Evolutionary conservation across 768 basidiomycete species (phyloP).

Genomic region (Tricholoma flavovirens): DNA sequence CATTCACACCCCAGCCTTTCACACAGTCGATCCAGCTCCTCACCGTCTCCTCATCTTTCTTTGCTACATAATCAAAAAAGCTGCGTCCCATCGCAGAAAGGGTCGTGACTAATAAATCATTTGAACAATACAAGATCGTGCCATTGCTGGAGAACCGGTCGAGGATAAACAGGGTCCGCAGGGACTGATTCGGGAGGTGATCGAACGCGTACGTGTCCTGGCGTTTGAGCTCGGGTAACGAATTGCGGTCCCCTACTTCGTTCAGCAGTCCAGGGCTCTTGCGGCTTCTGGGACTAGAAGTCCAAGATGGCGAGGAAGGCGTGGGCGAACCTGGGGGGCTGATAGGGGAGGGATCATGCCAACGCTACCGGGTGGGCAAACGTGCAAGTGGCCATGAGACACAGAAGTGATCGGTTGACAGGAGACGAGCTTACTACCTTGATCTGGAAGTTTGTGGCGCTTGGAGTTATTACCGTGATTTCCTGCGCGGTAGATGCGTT

Average conservation of each 20-base stretch:
- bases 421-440: constrained; percentile 39
- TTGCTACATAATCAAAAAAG: constrained; percentile 72
- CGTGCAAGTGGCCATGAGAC: not conserved
- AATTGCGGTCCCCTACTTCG: constrained; percentile 13
- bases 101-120: constrained; percentile 59
- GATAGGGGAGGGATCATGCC: constrained; percentile 65
- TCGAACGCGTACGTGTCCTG: constrained; percentile 43
- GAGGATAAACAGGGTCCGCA: constrained; percentile 75
- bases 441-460: constrained; percentile 46
- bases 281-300: constrained; percentile 14
- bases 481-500: constrained; percentile 82
- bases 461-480: constrained; percentile 66
- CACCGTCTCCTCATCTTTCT: constrained; percentile 59
- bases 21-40: constrained; percentile 71
- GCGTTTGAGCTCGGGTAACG: constrained; percentile 16
- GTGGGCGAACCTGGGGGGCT: constrained; percentile 40
- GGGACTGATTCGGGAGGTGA: constrained; percentile 63
- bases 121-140: constrained; percentile 66
- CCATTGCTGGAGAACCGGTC: constrained; percentile 68
- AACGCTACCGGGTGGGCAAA: constrained; percentile 49
- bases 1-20: constrained; percentile 82
- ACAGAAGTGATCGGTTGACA: constrained; percentile 3
- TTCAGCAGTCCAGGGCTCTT: constrained; percentile 9
- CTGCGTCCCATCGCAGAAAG: constrained; percentile 54
- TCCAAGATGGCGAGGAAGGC: constrained; percentile 27